phyloP scores from a whole-genome alignment of 1,139 yeast species.

The Suhomyces coccinellae region DNA sequence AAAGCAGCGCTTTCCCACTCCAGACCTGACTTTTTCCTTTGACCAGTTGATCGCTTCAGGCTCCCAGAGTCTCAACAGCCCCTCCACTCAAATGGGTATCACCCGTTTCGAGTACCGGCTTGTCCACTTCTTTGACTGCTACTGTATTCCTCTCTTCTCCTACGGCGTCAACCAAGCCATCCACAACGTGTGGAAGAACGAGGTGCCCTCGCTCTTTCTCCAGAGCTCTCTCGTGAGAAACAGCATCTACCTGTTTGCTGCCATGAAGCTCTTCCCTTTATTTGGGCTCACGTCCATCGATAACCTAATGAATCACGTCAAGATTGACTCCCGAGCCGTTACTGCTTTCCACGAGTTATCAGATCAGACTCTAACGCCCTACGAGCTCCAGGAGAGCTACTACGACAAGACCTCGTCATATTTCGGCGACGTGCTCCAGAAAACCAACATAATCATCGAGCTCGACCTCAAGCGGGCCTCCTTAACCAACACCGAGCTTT shows the following conservation, averaged over 20 bases:
- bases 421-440: conserved; percentile 21
- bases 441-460: conserved; percentile 8
- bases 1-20: neutral
- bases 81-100: conserved; percentile 23
- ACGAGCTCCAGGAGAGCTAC: conserved; percentile 9
- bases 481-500: neutral
- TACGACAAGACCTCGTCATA: conserved; percentile 23
- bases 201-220: conserved; percentile 29
- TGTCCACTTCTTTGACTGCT: conserved; percentile 29
- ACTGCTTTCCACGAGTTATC: neutral
- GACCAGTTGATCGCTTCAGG: conserved; percentile 8
- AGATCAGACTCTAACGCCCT: neutral
- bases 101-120: conserved; percentile 33
- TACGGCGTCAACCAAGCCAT: conserved; percentile 23
- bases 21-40: conserved; percentile 4
- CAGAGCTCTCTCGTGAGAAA: conserved; percentile 25
- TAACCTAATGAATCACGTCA: neutral
- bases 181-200: conserved; percentile 29
- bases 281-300: conserved; percentile 12
- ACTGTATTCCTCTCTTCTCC: conserved; percentile 28
- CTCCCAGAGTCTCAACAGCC: conserved; percentile 5
- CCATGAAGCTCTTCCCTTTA: conserved; percentile 22
- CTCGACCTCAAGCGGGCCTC: neutral
- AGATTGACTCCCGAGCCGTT: neutral
- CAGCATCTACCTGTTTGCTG: conserved; percentile 26